Evolutionary conservation across 345 rosid species (phyloP).

Genomic region (Anastatica hierochuntica): DNA sequence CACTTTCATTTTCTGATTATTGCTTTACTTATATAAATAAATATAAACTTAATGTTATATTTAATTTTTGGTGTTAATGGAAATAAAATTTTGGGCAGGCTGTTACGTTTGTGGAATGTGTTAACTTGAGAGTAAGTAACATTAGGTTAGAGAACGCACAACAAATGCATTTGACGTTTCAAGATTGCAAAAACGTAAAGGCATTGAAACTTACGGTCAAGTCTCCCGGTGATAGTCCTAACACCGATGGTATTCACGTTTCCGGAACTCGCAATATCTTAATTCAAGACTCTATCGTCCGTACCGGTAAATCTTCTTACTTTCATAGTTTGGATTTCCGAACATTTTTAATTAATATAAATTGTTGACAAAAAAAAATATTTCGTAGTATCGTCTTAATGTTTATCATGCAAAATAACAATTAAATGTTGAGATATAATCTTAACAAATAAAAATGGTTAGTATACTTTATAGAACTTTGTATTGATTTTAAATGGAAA

Average conservation of each 20-base stretch:
- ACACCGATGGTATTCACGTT: conserved; percentile 90
- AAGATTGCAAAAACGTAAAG: conserved; percentile 42
- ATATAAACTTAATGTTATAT: neutral
- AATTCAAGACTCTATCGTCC: conserved; percentile 45
- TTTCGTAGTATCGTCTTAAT: too few relatives aligned
- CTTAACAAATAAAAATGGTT: too few relatives aligned
- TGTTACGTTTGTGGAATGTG: conserved; percentile 56
- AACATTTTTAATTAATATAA: too few relatives aligned
- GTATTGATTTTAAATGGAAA: too few relatives aligned
- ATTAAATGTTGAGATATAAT: too few relatives aligned
- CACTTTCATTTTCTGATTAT: too few relatives aligned
- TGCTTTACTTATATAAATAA: too few relatives aligned
- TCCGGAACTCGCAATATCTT: conserved; percentile 47
- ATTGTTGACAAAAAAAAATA: too few relatives aligned
- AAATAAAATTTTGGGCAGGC: conserved; percentile 41
- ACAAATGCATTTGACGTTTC: conserved; percentile 63
- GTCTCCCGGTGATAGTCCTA: conserved; percentile 73
- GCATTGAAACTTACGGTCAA: conserved; percentile 42
- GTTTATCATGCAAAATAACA: too few relatives aligned
- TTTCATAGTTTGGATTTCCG: too few relatives aligned
- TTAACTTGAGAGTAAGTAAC: conserved; percentile 43
- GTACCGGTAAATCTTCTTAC: conserved; percentile 84
- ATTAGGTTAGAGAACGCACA: conserved; percentile 62
- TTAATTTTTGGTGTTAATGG: too few relatives aligned
- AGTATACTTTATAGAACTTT: too few relatives aligned